Evolutionary conservation across 2,329 filamentous ascomycete genomes (phyloP), one percentile per base, ranked within the genome.

Genomic region (Cercospora brassicicola): DNA sequence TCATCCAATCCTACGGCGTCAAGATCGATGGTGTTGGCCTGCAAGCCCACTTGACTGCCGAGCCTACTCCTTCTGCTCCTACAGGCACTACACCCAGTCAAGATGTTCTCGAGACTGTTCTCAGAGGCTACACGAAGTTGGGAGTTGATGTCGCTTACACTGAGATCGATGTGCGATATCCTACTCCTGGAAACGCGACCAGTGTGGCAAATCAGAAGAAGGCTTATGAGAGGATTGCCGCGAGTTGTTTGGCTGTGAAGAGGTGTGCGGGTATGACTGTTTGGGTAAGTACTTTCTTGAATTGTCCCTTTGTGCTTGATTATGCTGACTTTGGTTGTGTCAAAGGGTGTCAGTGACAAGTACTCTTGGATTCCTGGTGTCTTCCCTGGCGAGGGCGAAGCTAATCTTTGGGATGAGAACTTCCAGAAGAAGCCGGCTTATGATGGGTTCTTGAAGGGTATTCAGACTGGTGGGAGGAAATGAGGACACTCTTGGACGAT

Each of bases 111-210:
- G 76, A 76, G 11, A 83, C 85, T 3, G 68, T 70, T 23, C 81
- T 89, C 71, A 80, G 83, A 69, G 79, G 81, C 0, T 85, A 88
- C 60, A 85, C 84, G 2, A 74, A 75, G n/a, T 78, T 85, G 23
- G 82, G 82, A 18, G 81, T 85, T 20, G 87, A 90, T 71, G 82
- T 89, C 30, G 87, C 87, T 8, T 82, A 89, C 64, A 90, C 88
- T 2, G 88, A 90, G 79, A 82, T 90, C 18, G 89, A 91, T 73
- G 89, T 91, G 72, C 73, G 77, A 33, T 72, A 79, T 30, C 73
- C 74, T 1, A 78, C 78, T 1, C 72, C 73, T 3, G 77, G 73
- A 2, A 67, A 71, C 2, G 67, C 69, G 0, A 74, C 73, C 11
- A 65, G 76, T 15, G 62, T 70, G 9, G 74, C 76, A 9, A 86